Conservation (phyloP, 148 eudicot species). For the Cornus florida region DNA sequence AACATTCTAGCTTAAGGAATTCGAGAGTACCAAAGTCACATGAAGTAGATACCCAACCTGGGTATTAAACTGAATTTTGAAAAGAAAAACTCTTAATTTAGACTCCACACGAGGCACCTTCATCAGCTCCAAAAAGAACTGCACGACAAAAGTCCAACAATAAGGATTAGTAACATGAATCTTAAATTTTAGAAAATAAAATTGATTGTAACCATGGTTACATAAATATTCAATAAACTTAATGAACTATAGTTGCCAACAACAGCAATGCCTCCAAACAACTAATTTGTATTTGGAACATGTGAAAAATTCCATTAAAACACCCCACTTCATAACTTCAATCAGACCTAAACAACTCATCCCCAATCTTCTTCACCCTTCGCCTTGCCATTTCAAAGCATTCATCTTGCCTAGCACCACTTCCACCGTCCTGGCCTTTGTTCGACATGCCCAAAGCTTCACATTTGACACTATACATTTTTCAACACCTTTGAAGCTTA, state of each 20-base stretch:
- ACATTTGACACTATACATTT: neutral
- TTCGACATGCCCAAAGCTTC: neutral
- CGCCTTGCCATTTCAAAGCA: neutral
- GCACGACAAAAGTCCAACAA: constrained; percentile 25
- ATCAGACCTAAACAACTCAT: neutral
- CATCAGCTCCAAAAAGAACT: constrained; percentile 96
- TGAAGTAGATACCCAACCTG: constrained; percentile 55
- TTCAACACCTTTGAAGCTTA: neutral
- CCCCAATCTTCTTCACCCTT: neutral
- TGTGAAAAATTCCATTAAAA: neutral
- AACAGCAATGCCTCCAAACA: neutral
- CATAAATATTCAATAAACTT: neutral
- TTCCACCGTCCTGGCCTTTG: neutral
- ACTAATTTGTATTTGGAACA: neutral
- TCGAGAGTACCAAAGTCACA: neutral
- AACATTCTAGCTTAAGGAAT: constrained; percentile 2
- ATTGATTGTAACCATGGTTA: neutral
- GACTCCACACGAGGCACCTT: constrained; percentile 96
- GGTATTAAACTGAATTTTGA: constrained; percentile 90
- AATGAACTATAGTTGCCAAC: neutral
- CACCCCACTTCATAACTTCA: neutral
- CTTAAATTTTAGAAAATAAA: neutral
- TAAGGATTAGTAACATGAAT: constrained; percentile 1
- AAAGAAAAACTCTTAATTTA: constrained; percentile 82
- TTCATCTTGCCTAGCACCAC: neutral